Evolutionary conservation across 2,329 filamentous ascomycete species (phyloP), one percentile per base, ranked within the genome.

Genomic region (Thermothelomyces thermophilus): DNA sequence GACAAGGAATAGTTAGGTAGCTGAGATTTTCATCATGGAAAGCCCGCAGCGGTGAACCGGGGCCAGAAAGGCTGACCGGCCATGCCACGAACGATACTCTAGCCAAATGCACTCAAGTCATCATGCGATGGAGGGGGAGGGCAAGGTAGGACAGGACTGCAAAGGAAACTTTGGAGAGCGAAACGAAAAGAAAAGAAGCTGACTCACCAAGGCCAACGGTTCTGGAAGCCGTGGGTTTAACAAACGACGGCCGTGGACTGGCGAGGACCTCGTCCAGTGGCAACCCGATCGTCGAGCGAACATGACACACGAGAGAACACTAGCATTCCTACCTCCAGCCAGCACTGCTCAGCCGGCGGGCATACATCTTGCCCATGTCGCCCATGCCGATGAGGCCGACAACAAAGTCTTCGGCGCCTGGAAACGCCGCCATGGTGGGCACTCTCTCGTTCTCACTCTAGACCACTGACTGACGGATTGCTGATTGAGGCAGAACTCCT

Each of bases 21-120:
- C 91, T 88, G 85, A 93, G 87, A 76, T 82, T 95, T 86, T 94
- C 91, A 96, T 96, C 91, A 96, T 81, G 80, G 91, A 95, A 84
- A 80, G 79, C 75, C 73, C 73, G 73, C 74, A 68, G 70, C 73
- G 67, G 59, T 66, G 65, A 30, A 62, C 73, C 72, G 72, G 73
- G 70, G 76, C 85, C 88, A 91, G 79, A 85, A 95, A 83, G 86
- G 84, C 75, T 71, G 73, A 71, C 75, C 75, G 74, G 74, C 70
- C 70, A 63, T 70, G 66, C 73, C 71, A 73, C 76, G 73, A 71
- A 75, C 82, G 82, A 90, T 95, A 79, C 91, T 97, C 91, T 89
- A 97, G 91, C 91, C 91, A 97, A 97, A 97, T 97, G 91, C 91
- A 90, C 91, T 97, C 91, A 91, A 89, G 91, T 97, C 91, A 97